Base-by-base conservation (phyloP, 1,139 yeast species). In the Arxiozyma slooffiae region DNA sequence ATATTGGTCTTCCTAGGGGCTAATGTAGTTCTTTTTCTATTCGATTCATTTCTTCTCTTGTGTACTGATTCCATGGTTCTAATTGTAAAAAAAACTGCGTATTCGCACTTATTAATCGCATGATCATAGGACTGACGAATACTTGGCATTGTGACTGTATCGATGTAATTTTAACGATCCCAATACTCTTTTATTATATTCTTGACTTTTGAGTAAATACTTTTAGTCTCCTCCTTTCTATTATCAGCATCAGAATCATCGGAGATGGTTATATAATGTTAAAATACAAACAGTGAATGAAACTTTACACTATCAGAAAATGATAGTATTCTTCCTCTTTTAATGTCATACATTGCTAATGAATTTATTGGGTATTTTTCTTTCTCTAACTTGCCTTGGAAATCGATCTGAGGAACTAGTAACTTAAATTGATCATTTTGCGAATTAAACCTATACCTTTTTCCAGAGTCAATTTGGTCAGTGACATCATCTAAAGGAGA, bases 1-100 rank as follows among this genome's bases (percentile, higher is more conserved):
- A 62, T 17, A 82, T 75, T 1, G 97, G 97, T 52, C 84, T 71
- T 1, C 97, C 97, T 38, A 77, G 64, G 0, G 97, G 97, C 56
- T 75, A 71, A 17, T 61, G 66, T 34, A 88, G 67, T 63, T 90
- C 97, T 37, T 79, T 76, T 58, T 89, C 96, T 36, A 89, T 80
- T 46, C 71, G 71, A 42, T 72, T 62, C 50, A 88, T 65, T 56
- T 87, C 80, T 7, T 74, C 72, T 22, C 67, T 68, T 2, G 80
- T 71, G 47, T 56, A 64, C 44, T 77, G 72, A 7, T 73, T 72
- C 21, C 89, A 79, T 22, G 83, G 78, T 44, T 78, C 78, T 18
- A 86, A 67, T 60, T 88, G 95, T 45, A 88, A 72, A 62, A n/a
- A 76, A 88, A 1, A 79, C 68, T 24, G 88, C 69, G 56, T 76